phyloP scores from a whole-genome alignment of 73 alveolate genomes.

The Paramecium sonneborni region DNA sequence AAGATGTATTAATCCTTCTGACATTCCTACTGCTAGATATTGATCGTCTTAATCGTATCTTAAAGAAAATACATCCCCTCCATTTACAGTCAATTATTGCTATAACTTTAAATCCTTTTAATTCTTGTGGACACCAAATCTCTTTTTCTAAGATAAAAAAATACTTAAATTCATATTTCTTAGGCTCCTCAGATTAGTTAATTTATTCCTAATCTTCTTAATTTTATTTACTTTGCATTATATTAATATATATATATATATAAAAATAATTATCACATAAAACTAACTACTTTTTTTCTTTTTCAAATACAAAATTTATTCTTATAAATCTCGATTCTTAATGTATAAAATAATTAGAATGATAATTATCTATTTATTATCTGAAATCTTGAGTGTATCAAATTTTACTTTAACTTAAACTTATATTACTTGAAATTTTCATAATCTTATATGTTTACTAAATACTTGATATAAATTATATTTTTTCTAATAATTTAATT shows the following conservation, averaged over 20 bases:
- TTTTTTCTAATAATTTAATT: too few relatives aligned
- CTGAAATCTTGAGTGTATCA: too few relatives aligned
- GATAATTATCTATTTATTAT: too few relatives aligned
- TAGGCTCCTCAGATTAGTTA: not conserved
- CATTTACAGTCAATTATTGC: not conserved
- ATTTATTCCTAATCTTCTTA: not conserved
- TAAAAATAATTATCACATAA: too few relatives aligned
- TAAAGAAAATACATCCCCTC: conserved; percentile 76
- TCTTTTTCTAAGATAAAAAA: not conserved
- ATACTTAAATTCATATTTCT: conserved; percentile 16
- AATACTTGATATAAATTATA: too few relatives aligned
- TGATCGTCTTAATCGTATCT: conserved; percentile 86
- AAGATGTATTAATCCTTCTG: conserved; percentile 25
- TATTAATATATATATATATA: not conserved
- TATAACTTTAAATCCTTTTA: not conserved
- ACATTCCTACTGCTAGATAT: conserved; percentile 73
- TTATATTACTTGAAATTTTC: too few relatives aligned
- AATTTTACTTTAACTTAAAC: too few relatives aligned
- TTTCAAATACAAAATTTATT: too few relatives aligned
- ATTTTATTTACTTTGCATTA: not conserved
- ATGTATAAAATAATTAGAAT: too few relatives aligned
- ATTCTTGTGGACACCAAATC: conserved; percentile 7
- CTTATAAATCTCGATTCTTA: too few relatives aligned
- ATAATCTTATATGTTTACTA: too few relatives aligned
- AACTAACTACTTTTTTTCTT: too few relatives aligned